Evolutionary conservation across 192 early-diverging fungal genomes (phyloP).

Genomic region (Podila minutissima): DNA sequence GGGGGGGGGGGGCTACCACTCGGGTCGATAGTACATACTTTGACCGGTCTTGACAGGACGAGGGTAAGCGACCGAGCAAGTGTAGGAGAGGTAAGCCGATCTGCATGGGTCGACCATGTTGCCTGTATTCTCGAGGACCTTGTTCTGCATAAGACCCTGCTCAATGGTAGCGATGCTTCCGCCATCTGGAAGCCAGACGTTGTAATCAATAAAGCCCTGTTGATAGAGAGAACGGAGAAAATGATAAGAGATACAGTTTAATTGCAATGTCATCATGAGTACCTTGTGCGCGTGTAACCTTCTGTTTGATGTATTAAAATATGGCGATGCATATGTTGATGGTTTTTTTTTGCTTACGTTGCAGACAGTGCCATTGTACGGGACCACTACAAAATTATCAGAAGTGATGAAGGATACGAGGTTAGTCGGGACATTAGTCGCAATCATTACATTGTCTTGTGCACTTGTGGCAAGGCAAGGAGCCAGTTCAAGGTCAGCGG

Average conservation of each 20-base stretch:
- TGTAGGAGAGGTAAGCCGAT: conserved; percentile 28
- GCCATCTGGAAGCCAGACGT: conserved; percentile 35
- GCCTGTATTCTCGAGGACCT: conserved; percentile 3
- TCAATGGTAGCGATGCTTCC: conserved; percentile 10
- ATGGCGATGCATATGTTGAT: no score
- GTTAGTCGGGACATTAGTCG: background rate
- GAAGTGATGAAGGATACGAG: background rate
- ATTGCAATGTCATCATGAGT: no score
- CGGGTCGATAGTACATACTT: conserved; percentile 9
- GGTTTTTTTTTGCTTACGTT: conserved; percentile 18
- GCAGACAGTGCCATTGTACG: conserved; percentile 39
- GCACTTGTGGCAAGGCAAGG: background rate
- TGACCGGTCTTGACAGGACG: conserved; percentile 28
- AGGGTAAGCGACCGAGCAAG: conserved; percentile 40
- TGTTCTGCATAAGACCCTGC: background rate
- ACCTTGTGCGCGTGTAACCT: background rate
- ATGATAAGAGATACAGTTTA: no score
- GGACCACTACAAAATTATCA: conserved; percentile 15
- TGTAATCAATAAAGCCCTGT: conserved; percentile 43
- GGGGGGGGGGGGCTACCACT: no score
- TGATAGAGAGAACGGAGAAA: background rate
- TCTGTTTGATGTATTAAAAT: background rate
- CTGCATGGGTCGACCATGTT: conserved; percentile 27
- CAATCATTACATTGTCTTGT: background rate
- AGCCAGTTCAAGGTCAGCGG: conserved; percentile 1